phyloP scores from a whole-genome alignment of 2,329 filamentous ascomycete species.

The Penicillium sp. region DNA sequence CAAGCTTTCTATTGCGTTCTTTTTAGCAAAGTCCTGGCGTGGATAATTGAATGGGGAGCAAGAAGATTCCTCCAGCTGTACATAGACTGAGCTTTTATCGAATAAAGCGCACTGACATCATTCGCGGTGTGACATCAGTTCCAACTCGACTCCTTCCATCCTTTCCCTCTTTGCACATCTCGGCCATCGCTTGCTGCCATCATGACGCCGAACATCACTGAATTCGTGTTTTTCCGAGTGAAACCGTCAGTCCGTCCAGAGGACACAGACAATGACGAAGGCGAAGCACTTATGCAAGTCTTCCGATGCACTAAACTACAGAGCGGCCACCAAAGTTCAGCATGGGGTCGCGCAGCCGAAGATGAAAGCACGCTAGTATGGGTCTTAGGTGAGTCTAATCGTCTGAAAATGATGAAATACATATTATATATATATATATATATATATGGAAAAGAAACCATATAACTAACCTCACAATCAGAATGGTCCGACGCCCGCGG shows the following conservation, averaged over 20 bases:
- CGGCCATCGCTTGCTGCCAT: background rate
- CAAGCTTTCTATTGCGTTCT: conserved; percentile 4
- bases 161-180: background rate
- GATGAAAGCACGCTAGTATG: conserved; percentile 35
- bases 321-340: conserved; percentile 31
- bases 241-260: conserved; percentile 36
- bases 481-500: conserved; percentile 33
- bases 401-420: too few species aligned
- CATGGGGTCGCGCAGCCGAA: conserved; percentile 36
- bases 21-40: conserved; percentile 7
- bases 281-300: conserved; percentile 25
- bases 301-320: conserved; percentile 29
- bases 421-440: too few species aligned
- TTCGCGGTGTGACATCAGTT: conserved; percentile 17
- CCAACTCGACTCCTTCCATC: conserved; percentile 6
- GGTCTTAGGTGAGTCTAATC: conserved; percentile 31
- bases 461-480: conserved; percentile 9
- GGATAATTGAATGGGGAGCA: conserved; percentile 5
- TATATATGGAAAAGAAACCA: too few species aligned
- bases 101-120: conserved; percentile 16
- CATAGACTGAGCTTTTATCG: conserved; percentile 11
- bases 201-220: conserved; percentile 27
- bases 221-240: conserved; percentile 37
- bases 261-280: conserved; percentile 31
- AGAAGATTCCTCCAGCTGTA: conserved; percentile 7